Evolutionary conservation across 306 rosid genomes (phyloP), one percentile per base, ranked within the genome.

Genomic region (Inga leiocalycina): DNA sequence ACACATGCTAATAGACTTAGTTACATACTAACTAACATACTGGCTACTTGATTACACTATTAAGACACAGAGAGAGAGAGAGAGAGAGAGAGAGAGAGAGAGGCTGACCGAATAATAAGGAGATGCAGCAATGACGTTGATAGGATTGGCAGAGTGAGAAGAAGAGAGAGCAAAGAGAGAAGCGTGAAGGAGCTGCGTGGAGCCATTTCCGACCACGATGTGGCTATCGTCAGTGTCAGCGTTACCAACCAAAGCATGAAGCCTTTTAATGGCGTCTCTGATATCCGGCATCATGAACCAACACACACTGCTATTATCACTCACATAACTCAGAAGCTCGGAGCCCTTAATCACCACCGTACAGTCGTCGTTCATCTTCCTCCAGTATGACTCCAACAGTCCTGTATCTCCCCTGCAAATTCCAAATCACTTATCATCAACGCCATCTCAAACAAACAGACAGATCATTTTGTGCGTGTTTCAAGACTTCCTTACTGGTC

Each of bases 171-270:
- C 99, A 83, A 77, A 96, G 43, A 94, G 87, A 34, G 97, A 95
- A 48, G 98, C 98, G 17, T 90, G 85, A 71, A 78, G 79, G 39
- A 96, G 93, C 89, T 96, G 99, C 22, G 98, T 94, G 16, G 99
- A 96, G 71, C 99, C 99, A 3, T 98, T 96, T 19, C 99, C 99
- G 15, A 96, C 97, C 24, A 96, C 94, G 75, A 94, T 62, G 51
- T 92, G 90, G 6, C 67, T 24, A 22, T 61, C 8, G 91, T 92
- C 17, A 89, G 94, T 43, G 35, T 92, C 88, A 3, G 99, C 99
- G 77, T 96, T 96, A 0, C 95, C 98, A 2, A 92, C 97, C 45
- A 88, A 56, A 16, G 72, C 44, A 81, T 95, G 98, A 4, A 93
- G 78, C 74, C 88, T 85, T 17, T 51, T 69, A 19, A 95, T 83